Evolutionary conservation across 371 early-diverging fungal genomes (phyloP).

Genomic region (Mucor irregularis): DNA sequence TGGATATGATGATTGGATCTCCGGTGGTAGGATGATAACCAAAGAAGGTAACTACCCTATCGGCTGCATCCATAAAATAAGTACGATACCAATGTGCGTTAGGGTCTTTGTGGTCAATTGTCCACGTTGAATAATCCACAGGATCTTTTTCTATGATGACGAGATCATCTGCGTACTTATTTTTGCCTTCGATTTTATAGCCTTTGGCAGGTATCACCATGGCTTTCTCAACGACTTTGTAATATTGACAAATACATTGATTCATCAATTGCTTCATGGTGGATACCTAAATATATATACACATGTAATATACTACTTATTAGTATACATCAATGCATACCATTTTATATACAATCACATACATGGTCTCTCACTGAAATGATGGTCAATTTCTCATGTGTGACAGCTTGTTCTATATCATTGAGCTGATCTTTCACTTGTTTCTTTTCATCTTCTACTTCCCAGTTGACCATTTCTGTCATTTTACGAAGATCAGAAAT

Average conservation of each 20-base stretch:
- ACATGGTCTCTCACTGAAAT: slow-evolving; percentile 35
- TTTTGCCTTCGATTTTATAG: slow-evolving; percentile 37
- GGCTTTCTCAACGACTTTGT: slow-evolving; percentile 36
- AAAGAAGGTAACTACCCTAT: slow-evolving; percentile 23
- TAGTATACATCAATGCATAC: not conserved
- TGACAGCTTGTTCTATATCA: slow-evolving; percentile 1
- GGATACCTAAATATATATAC: not conserved
- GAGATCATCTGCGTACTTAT: slow-evolving; percentile 28
- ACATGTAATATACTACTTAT: no score
- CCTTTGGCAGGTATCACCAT: slow-evolving; percentile 43
- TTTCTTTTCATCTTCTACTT: not conserved
- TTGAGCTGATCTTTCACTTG: slow-evolving; percentile 1
- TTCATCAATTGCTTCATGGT: slow-evolving; percentile 34
- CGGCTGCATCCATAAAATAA: slow-evolving; percentile 16
- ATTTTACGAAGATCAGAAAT: slow-evolving; percentile 39
- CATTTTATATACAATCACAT: slow-evolving; percentile 3
- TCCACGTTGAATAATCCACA: not conserved
- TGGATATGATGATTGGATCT: slow-evolving; percentile 21
- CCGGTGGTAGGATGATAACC: slow-evolving; percentile 20
- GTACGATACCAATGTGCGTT: slow-evolving; percentile 34
- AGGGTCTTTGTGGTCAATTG: slow-evolving; percentile 33
- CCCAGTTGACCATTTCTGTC: slow-evolving; percentile 51
- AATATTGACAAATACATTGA: slow-evolving; percentile 37
- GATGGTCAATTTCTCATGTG: slow-evolving; percentile 6
- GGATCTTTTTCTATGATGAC: no score